These are phyloP conservation scores for Tremella yokohamensis DNA, from an alignment of 768 basidiomycete genomes.

Conservation along the genomic window DNA sequence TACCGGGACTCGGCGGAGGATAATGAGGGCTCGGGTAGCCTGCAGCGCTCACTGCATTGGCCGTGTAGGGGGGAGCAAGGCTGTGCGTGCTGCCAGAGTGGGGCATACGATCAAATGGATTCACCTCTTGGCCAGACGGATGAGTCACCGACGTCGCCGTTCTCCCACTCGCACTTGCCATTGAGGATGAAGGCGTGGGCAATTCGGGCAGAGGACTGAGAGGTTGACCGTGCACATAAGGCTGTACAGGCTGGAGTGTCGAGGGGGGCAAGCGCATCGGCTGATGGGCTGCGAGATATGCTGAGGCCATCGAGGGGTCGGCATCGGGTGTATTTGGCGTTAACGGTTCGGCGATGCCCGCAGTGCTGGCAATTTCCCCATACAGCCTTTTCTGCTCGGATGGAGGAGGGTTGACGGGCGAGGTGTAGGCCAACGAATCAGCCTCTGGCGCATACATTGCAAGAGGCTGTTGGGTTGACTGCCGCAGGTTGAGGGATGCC, in stretches of 20 bases:
- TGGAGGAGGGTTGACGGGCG: background rate
- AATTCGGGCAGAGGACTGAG: slow-evolving; percentile 40
- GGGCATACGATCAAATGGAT: slow-evolving; percentile 34
- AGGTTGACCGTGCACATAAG: slow-evolving; percentile 43
- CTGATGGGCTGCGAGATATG: slow-evolving; percentile 25
- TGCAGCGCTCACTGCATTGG: slow-evolving; percentile 18
- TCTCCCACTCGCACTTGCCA: background rate
- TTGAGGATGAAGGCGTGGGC: slow-evolving; percentile 30
- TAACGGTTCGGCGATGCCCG: slow-evolving; percentile 36
- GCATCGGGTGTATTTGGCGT: slow-evolving; percentile 30
- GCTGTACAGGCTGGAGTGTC: slow-evolving; percentile 22
- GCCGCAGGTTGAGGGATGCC: slow-evolving; percentile 21
- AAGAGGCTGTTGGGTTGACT: slow-evolving; percentile 25
- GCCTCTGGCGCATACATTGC: slow-evolving; percentile 31
- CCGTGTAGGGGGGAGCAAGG: slow-evolving; percentile 30
- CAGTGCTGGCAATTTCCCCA: slow-evolving; percentile 32
- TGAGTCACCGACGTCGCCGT: background rate
- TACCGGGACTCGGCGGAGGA: slow-evolving; percentile 42
- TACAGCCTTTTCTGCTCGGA: slow-evolving; percentile 37
- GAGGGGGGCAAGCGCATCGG: slow-evolving; percentile 23
- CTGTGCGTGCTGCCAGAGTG: background rate
- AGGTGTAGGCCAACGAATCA: background rate
- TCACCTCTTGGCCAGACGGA: slow-evolving; percentile 11
- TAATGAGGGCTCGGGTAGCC: slow-evolving; percentile 30
- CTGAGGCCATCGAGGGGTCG: slow-evolving; percentile 13